These are phyloP conservation scores for Dothideomycetes sp. DNA, from an alignment of 2,329 filamentous ascomycete species.

Conservation along the genomic window DNA sequence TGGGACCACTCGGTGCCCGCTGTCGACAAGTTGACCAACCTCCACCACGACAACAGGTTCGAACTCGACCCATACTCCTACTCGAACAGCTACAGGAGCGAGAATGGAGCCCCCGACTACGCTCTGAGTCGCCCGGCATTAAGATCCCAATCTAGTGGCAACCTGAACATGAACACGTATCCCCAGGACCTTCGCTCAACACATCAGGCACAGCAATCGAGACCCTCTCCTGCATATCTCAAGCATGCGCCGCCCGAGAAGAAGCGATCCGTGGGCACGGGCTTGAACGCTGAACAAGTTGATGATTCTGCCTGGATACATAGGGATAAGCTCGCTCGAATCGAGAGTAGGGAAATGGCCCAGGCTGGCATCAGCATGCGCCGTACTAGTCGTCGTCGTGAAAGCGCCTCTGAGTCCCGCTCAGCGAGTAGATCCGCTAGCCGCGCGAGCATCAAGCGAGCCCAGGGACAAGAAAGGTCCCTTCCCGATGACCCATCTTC, in stretches of 20 bases:
- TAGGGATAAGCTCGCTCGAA: conserved; percentile 69
- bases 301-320: conserved; percentile 76
- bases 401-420: conserved; percentile 22
- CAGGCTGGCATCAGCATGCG: conserved; percentile 58
- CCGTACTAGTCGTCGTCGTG: conserved; percentile 39
- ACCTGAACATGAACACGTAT: not conserved
- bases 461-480: not conserved
- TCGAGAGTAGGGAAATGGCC: conserved; percentile 70
- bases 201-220: not conserved
- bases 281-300: conserved; percentile 4
- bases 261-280: conserved; percentile 4
- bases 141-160: not conserved
- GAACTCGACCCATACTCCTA: not conserved
- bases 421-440: conserved; percentile 18
- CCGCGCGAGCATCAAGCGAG: conserved; percentile 8
- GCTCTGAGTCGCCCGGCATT: not conserved
- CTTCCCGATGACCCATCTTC: not conserved
- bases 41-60: not conserved
- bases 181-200: conserved; percentile 3
- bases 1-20: conserved; percentile 8
- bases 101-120: not conserved
- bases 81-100: not conserved
- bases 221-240: too few relatives aligned
- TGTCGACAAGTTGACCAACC: conserved; percentile 3
- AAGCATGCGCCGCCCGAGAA: not conserved